phyloP scores from a whole-genome alignment of 352 stramenopile genomes.

The Pythium brassicae region DNA sequence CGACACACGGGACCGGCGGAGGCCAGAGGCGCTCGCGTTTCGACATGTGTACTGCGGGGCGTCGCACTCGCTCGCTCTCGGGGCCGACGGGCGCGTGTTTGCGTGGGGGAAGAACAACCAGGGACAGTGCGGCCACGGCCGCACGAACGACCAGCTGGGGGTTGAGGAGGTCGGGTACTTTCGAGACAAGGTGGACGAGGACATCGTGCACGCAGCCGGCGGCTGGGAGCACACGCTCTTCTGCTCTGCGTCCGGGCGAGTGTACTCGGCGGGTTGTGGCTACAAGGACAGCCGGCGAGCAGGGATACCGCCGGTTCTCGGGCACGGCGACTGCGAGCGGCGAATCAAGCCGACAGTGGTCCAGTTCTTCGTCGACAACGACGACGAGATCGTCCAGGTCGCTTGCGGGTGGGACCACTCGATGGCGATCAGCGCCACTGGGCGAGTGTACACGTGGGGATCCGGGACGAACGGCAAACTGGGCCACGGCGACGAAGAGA shows the following conservation, averaged over 20 bases:
- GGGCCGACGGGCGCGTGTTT: slow-evolving; percentile 45
- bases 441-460: slow-evolving; percentile 72
- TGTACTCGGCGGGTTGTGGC: slow-evolving; percentile 73
- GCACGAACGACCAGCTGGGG: slow-evolving; percentile 67
- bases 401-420: slow-evolving; percentile 84
- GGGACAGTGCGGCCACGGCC: slow-evolving; percentile 73
- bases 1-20: background rate
- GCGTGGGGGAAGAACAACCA: slow-evolving; percentile 87
- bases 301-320: slow-evolving; percentile 76
- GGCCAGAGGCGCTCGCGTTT: slow-evolving; percentile 10
- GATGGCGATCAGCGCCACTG: slow-evolving; percentile 52
- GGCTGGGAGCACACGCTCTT: slow-evolving; percentile 85
- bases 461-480: slow-evolving; percentile 81
- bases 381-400: slow-evolving; percentile 58
- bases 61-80: slow-evolving; percentile 71
- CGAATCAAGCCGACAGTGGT: slow-evolving; percentile 54
- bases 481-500: slow-evolving; percentile 80
- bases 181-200: slow-evolving; percentile 37
- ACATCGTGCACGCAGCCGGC: slow-evolving; percentile 46
- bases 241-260: slow-evolving; percentile 50
- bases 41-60: slow-evolving; percentile 62
- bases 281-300: slow-evolving; percentile 84
- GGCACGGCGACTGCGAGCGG: slow-evolving; percentile 66
- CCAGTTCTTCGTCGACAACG: slow-evolving; percentile 40
- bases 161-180: slow-evolving; percentile 59